These are phyloP conservation scores for Mycosphaerella arachidis DNA, from an alignment of 2,329 filamentous ascomycete species.

Conservation along the genomic window DNA sequence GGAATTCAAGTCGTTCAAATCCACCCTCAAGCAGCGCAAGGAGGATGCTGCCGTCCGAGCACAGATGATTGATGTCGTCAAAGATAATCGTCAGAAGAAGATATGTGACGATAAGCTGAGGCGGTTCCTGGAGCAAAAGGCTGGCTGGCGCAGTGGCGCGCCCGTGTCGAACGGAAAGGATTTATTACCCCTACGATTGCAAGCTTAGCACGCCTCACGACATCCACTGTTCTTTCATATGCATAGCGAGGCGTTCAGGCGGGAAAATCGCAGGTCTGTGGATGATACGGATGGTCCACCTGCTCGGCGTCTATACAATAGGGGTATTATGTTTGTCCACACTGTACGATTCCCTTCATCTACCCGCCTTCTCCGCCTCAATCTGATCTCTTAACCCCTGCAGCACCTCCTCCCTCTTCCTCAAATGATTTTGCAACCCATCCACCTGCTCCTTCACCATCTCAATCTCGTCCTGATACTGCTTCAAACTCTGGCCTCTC, in stretches of 20 bases:
- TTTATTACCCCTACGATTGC: not conserved
- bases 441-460: conserved; percentile 94
- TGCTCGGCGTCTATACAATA: not conserved
- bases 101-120: conserved; percentile 13
- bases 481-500: conserved; percentile 68
- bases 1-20: not conserved
- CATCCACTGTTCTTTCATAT: not conserved
- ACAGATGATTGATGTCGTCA: not conserved
- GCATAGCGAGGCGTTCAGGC: conserved; percentile 11
- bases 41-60: not conserved
- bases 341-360: not conserved
- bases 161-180: not conserved
- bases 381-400: conserved; percentile 75
- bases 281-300: not conserved
- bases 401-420: conserved; percentile 68
- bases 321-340: not conserved
- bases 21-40: too few species aligned
- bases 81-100: not conserved
- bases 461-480: conserved; percentile 77
- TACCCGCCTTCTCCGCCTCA: conserved; percentile 61
- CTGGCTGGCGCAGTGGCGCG: not conserved
- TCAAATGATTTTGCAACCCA: conserved; percentile 77
- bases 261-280: not conserved
- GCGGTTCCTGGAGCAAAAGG: conserved; percentile 2
- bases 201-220: not conserved